These are phyloP conservation scores for Houttuynia cordata DNA, from an alignment of 164 flowering plant genomes.

Conservation along the genomic window DNA sequence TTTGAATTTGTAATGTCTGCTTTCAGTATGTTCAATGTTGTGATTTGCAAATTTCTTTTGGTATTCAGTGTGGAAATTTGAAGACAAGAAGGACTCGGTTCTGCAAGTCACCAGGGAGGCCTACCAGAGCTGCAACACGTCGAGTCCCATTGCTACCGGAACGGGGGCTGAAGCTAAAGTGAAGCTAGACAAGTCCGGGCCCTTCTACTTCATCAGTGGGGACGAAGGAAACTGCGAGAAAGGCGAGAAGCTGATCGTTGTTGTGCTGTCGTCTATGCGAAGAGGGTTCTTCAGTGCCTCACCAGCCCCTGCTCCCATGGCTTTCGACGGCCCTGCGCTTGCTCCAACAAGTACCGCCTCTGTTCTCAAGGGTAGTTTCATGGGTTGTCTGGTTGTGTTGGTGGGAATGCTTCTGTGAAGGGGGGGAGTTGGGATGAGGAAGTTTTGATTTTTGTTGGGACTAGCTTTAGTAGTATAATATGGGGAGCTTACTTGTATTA, in stretches of 20 bases:
- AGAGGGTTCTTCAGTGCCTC: constrained; percentile 11
- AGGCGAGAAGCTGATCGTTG: constrained; percentile 46
- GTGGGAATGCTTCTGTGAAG: not conserved
- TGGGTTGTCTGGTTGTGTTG: not conserved
- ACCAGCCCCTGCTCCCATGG: constrained; percentile 46
- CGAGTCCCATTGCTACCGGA: constrained; percentile 30
- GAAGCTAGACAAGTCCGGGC: constrained; percentile 32
- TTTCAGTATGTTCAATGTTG: not conserved
- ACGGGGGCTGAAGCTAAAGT: constrained; percentile 38
- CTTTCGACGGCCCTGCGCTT: constrained; percentile 27
- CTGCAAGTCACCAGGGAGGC: constrained; percentile 28
- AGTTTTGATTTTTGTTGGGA: not conserved
- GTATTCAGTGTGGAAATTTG: constrained; percentile 33
- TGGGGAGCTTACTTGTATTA: not conserved
- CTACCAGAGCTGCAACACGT: constrained; percentile 21
- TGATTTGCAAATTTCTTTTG: not conserved
- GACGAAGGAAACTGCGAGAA: constrained; percentile 33
- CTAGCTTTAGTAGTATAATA: not conserved
- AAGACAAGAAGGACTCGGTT: constrained; percentile 32
- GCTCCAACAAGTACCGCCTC: constrained; percentile 19
- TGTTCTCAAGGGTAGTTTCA: constrained; percentile 1
- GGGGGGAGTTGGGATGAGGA: not conserved
- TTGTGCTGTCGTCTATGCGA: constrained; percentile 26
- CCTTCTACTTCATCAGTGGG: constrained; percentile 48
- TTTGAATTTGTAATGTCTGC: not conserved